Evolutionary conservation across 805 yeast species (phyloP).

Genomic region (Jamesozyma hellenica): DNA sequence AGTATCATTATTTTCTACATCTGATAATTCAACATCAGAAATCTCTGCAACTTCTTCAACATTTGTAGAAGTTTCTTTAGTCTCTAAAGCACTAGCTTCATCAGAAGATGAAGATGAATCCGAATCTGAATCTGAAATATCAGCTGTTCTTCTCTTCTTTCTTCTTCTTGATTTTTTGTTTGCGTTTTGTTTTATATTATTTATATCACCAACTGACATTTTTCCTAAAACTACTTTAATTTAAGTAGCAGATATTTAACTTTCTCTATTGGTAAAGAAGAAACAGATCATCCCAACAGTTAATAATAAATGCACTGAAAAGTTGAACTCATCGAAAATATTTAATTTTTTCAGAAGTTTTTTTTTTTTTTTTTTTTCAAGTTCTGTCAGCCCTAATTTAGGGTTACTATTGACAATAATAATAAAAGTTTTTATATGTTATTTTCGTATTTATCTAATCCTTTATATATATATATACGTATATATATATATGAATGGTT

Average conservation of each 20-base stretch:
- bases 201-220: constrained; percentile 21
- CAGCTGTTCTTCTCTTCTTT: constrained; percentile 79
- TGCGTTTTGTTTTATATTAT: constrained; percentile 10
- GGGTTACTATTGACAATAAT: background rate
- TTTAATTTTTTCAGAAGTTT: background rate
- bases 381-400: background rate
- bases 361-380: background rate
- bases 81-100: constrained; percentile 10
- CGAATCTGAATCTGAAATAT: constrained; percentile 42
- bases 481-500: background rate
- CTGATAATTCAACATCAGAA: constrained; percentile 29
- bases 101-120: constrained; percentile 31
- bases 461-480: constrained; percentile 1
- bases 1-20: constrained; percentile 4
- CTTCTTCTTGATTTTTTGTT: constrained; percentile 41
- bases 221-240: no score
- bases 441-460: background rate
- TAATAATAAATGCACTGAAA: no score
- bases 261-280: no score
- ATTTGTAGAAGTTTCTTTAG: constrained; percentile 2
- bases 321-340: background rate
- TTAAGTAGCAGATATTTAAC: no score
- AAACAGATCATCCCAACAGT: no score
- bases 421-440: background rate
- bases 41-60: constrained; percentile 15